Base-by-base conservation (phyloP, 2,329 filamentous ascomycete genomes). In the Claviceps sp. region DNA sequence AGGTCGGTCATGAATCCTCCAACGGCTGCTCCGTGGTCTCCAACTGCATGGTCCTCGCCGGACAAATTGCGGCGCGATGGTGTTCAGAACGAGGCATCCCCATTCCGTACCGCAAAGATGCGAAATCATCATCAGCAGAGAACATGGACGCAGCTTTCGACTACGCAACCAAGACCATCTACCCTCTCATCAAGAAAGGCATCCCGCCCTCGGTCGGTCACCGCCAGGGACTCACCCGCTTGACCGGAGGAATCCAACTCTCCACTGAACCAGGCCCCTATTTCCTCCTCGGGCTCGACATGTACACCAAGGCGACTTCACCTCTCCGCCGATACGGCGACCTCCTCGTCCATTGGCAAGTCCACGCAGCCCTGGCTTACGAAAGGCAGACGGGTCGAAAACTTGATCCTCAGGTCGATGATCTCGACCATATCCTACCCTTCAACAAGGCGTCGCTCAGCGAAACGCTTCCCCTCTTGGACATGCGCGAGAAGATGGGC, bases 241-340 rank as follows among this genome's bases (percentile, higher is more conserved):
- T 66, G 26, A 69, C 65, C 17, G 82, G 82, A 20, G 64, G 69
- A 20, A 70, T 77, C 49, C 71, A 77, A 54, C 63, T 82, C 13
- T 74, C 75, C 8, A 68, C 74, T n/a, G 64, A 62, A 3, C 73
- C 80, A 0, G 75, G 72, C 8, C 75, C 75, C 5, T 76, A 83
- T 63, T 73, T 77, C 54, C 69, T 75, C 45, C 70, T 84, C 53
- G 82, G 81, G 17, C 61, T 77, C 1, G 71, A 79, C 50, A 76
- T 77, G 66, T 83, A 85, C 62, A 68, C 77, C 53, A 83, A 82
- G 57, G 75, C 75, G 40, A 85, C 82, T 7, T 82, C 78, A 48
- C 82, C 82, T 17, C 71, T 86, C n/a, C 78, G 82, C 37, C 76
- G 82, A 44, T 85, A 76, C 64, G 66, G 70, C 5, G 82, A 86